Base-by-base conservation (phyloP, 2,329 filamentous ascomycete genomes). In the Penicillium sp. region DNA sequence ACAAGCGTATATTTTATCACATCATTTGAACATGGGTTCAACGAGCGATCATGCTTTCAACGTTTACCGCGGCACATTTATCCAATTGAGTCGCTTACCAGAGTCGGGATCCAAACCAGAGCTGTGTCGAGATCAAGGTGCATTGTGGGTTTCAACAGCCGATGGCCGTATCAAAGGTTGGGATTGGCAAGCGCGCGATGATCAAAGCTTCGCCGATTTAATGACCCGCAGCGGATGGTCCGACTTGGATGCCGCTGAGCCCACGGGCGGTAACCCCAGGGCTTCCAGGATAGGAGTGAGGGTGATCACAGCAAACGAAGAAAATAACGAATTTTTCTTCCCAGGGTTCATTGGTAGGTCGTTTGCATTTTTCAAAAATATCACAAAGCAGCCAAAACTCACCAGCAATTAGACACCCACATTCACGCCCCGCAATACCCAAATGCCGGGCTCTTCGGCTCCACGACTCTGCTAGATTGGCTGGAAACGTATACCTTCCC, bases 401-500 rank as follows among this genome's bases (percentile, higher is more conserved):
- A 13, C 14, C 5, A 21, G 27, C 27, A 1, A 18, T 4, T 58
- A 93, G 93, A 99, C 73, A 96, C 94, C 1, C 94, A 99, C 72
- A 89, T 96, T 54, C 94, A 99, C 71, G 94, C 94, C 8, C 84
- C 92, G 0, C 94, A 99, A 76, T 97, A 96, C 67, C 92, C 93
- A 54, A 99, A 99, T 68, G 85, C 86, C 1, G 94, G 94, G 55
- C 88, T 99, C 59, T 97, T 97, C 70, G 94, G 94, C 67, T 94
- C 92, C 61, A 88, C 90, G 0, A 97, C 93, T 0, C 86, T 99
- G 31, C 83, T 99, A 13, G 88, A 94, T 75, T 99, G 94, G 94
- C 81, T 99, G 5, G 84, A 92, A 65, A 94, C 81, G 14, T 97
- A 99, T 77, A 99, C 94, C 0, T 99, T 97, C 69, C 94, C 94